phyloP scores from a whole-genome alignment of 495 filamentous ascomycete species.

The Penicillium subrubescens region DNA sequence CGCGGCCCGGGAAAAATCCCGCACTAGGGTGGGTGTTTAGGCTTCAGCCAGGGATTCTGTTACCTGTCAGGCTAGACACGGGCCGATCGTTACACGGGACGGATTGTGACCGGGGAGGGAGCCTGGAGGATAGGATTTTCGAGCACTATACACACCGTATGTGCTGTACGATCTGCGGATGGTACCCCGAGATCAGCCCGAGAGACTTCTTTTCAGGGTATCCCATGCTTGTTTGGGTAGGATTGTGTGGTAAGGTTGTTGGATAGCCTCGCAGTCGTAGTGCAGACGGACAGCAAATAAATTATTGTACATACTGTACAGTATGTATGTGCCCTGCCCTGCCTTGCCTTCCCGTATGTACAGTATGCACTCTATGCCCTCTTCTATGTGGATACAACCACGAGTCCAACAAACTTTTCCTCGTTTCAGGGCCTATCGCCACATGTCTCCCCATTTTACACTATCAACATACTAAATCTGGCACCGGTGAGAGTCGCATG shows the following conservation, averaged over 20 bases:
- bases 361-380: too few species aligned
- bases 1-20: conserved; percentile 23
- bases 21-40: conserved; percentile 1
- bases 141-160: too few species aligned
- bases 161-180: not conserved
- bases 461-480: conserved; percentile 1
- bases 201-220: not conserved
- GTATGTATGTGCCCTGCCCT: too few species aligned
- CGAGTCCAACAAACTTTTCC: not conserved
- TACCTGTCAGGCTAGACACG: not conserved
- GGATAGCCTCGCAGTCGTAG: too few species aligned
- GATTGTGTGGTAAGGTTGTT: not conserved
- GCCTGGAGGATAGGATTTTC: not conserved
- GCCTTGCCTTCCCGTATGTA: not conserved
- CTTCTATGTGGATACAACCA: not conserved
- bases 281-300: too few species aligned
- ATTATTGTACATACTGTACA: too few species aligned
- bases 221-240: not conserved
- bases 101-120: not conserved
- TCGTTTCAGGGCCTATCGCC: conserved; percentile 2
- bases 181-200: not conserved
- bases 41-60: conserved; percentile 5
- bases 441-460: not conserved
- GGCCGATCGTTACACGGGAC: not conserved
- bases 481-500: conserved; percentile 15